Conservation (phyloP, 768 basidiomycete species). For the Podaxis sp. region DNA sequence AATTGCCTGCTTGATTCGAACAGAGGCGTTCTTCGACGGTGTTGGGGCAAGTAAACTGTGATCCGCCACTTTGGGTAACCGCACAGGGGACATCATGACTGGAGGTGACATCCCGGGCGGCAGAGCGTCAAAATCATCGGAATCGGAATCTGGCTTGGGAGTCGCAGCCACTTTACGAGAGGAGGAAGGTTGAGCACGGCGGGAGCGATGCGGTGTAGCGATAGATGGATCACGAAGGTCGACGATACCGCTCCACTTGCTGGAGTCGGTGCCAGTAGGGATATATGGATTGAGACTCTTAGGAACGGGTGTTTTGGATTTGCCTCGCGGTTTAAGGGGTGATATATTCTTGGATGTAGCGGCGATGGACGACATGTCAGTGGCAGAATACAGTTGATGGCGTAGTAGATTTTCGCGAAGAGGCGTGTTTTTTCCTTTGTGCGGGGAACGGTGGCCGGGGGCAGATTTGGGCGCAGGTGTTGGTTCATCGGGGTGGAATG, state of each 20-base stretch:
- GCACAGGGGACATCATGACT: conserved; percentile 56
- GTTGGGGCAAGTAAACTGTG: conserved; percentile 49
- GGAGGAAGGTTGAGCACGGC: conserved; percentile 29
- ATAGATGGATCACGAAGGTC: conserved; percentile 62
- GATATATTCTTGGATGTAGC: conserved; percentile 36
- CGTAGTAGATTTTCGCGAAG: conserved; percentile 51
- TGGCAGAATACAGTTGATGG: conserved; percentile 45
- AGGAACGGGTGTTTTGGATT: conserved; percentile 56
- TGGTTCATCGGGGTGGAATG: conserved; percentile 16
- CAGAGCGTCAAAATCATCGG: conserved; percentile 52
- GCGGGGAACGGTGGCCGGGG: conserved; percentile 25
- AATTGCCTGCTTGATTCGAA: conserved; percentile 65
- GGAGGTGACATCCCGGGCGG: conserved; percentile 63
- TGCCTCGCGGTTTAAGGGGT: conserved; percentile 50
- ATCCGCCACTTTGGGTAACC: conserved; percentile 30
- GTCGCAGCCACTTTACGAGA: conserved; percentile 19
- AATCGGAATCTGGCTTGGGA: conserved; percentile 31
- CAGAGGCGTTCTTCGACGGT: conserved; percentile 70
- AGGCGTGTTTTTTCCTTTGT: conserved; percentile 48
- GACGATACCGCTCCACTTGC: conserved; percentile 72
- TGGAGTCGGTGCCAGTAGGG: conserved; percentile 45
- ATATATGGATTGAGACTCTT: conserved; percentile 64
- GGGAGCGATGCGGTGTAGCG: conserved; percentile 39
- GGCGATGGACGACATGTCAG: conserved; percentile 37
- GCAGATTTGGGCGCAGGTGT: conserved; percentile 22